Percentiles rank a stretch among this genome's conserved stretches.
phyloP scores from a whole-genome alignment of 345 rosid species.

The Dovyalis caffra region DNA sequence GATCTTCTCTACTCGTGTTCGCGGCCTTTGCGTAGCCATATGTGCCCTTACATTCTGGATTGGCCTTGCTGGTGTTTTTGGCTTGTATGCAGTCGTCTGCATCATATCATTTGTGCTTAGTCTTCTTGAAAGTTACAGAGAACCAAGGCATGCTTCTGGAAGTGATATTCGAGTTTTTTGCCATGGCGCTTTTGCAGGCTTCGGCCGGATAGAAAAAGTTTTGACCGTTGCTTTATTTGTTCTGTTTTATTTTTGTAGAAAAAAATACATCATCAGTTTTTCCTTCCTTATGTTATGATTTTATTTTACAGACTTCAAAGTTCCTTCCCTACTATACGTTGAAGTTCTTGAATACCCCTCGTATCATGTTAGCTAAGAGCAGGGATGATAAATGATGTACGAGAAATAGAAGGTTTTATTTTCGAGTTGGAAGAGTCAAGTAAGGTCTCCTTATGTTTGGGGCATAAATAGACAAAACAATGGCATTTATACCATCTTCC shows the following conservation, averaged over 20 bases:
- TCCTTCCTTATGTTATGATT: background rate
- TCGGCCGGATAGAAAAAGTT: conserved; percentile 35
- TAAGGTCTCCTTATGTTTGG: background rate
- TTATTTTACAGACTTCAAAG: background rate
- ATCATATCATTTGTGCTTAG: conserved; percentile 62
- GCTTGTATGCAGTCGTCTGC: conserved; percentile 71
- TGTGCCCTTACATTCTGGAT: conserved; percentile 90
- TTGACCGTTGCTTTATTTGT: conserved; percentile 10
- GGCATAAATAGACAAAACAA: background rate
- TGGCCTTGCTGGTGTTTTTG: conserved; percentile 83
- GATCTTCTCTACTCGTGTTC: conserved; percentile 91
- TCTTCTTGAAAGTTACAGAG: conserved; percentile 82
- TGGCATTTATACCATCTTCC: background rate
- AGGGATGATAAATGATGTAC: background rate
- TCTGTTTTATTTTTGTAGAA: conserved; percentile 20
- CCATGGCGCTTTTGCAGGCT: conserved; percentile 71
- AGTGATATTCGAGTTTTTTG: conserved; percentile 86
- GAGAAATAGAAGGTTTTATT: background rate
- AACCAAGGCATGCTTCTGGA: conserved; percentile 99
- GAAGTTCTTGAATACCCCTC: background rate
- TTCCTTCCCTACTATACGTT: background rate
- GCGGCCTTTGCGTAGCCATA: conserved; percentile 87
- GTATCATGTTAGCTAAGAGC: background rate
- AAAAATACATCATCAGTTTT: background rate
- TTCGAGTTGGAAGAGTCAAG: background rate